Evolutionary conservation across 208 protist genomes (phyloP).

Genomic region (Trypanosoma mega): DNA sequence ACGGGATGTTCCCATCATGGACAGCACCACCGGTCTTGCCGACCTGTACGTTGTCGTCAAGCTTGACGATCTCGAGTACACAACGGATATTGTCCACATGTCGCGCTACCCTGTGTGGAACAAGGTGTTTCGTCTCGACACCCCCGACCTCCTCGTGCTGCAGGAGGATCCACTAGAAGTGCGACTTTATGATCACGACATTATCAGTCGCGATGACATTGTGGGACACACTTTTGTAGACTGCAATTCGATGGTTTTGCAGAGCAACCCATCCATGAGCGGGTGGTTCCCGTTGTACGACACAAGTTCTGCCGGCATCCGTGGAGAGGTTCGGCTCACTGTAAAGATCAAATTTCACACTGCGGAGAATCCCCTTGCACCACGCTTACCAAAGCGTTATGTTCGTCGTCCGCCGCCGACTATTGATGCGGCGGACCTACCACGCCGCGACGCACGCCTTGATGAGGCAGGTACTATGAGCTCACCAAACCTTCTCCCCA

Average conservation of each 20-base stretch:
- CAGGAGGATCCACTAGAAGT: constrained; percentile 95
- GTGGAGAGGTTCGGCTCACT: constrained; percentile 85
- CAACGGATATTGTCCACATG: constrained; percentile 68
- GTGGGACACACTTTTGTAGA: constrained; percentile 94
- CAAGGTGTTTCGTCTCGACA: constrained; percentile 79
- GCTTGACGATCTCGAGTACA: constrained; percentile 74
- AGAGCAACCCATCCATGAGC: constrained; percentile 51
- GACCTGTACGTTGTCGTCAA: constrained; percentile 90
- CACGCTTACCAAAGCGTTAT: constrained; percentile 65
- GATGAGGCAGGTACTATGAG: neutral
- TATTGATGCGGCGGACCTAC: constrained; percentile 4
- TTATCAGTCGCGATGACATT: constrained; percentile 93
- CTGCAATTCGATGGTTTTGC: constrained; percentile 87
- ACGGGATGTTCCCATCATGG: constrained; percentile 92
- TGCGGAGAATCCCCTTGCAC: constrained; percentile 83
- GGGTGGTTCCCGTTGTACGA: constrained; percentile 94
- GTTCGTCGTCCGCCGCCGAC: constrained; percentile 29
- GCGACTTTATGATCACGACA: constrained; percentile 95
- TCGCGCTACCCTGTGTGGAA: constrained; percentile 87
- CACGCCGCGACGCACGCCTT: neutral
- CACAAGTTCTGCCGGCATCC: constrained; percentile 59
- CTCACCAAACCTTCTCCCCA: constrained; percentile 15
- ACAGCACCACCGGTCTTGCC: constrained; percentile 77
- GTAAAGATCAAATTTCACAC: constrained; percentile 90
- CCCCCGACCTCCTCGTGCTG: constrained; percentile 80